Evolutionary conservation across 352 stramenopile species (phyloP).

Genomic region (Albugo candida): DNA sequence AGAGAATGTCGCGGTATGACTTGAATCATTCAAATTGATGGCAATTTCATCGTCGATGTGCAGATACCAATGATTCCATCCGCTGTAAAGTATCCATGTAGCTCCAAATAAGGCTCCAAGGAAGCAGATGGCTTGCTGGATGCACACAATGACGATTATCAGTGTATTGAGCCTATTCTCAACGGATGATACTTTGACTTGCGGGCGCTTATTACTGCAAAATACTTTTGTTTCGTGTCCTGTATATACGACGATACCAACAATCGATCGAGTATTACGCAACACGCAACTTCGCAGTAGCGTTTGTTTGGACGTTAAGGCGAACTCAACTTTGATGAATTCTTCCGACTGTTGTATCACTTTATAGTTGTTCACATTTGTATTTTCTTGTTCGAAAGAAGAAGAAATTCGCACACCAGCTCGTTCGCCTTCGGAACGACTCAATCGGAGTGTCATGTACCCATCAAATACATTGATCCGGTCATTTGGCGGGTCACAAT

Average conservation of each 20-base stretch:
- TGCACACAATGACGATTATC: constrained; percentile 51
- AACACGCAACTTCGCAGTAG: constrained; percentile 77
- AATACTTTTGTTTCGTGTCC: constrained; percentile 73
- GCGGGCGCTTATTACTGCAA: constrained; percentile 54
- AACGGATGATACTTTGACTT: constrained; percentile 63
- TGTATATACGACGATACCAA: constrained; percentile 80
- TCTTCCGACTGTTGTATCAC: constrained; percentile 16
- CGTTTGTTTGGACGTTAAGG: constrained; percentile 76
- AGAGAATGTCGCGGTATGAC: constrained; percentile 14
- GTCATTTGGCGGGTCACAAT: constrained; percentile 68
- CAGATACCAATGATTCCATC: constrained; percentile 50
- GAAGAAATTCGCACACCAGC: constrained; percentile 11
- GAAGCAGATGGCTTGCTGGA: constrained; percentile 54
- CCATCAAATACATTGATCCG: constrained; percentile 73
- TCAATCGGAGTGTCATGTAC: constrained; percentile 27
- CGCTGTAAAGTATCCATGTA: constrained; percentile 46
- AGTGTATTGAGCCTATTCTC: constrained; percentile 47
- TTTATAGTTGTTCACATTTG: constrained; percentile 2
- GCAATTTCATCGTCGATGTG: constrained; percentile 3
- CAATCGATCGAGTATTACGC: constrained; percentile 66
- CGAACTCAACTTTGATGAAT: constrained; percentile 19
- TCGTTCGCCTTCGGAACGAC: constrained; percentile 13
- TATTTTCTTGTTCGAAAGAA: neutral
- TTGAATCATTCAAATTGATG: constrained; percentile 10
- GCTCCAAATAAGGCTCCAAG: constrained; percentile 39